Evolutionary conservation across 768 basidiomycete species (phyloP).

Genomic region (Tubosaeta sp.): DNA sequence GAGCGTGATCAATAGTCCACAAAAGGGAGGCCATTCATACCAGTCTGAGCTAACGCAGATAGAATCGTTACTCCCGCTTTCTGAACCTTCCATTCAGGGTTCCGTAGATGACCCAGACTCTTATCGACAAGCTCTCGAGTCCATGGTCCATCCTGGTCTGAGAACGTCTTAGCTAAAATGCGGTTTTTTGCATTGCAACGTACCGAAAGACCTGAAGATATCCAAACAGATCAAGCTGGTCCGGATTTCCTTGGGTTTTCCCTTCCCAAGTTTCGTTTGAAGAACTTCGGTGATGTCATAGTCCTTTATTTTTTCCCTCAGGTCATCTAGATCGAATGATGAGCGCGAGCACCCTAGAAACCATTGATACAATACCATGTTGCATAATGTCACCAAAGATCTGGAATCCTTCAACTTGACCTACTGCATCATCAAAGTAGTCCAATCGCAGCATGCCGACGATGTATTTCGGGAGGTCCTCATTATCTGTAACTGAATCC

Average conservation of each 20-base stretch:
- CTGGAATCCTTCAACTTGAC: too few species aligned
- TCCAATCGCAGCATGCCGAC: too few species aligned
- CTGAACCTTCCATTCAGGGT: slow-evolving; percentile 10
- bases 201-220: slow-evolving; percentile 3
- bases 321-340: slow-evolving; percentile 3
- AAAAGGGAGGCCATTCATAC: slow-evolving; percentile 1
- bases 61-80: slow-evolving; percentile 24
- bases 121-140: background rate
- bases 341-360: background rate
- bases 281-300: slow-evolving; percentile 14
- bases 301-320: slow-evolving; percentile 8
- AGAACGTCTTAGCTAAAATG: background rate
- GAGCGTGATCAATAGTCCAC: background rate
- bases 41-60: slow-evolving; percentile 18
- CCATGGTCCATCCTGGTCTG: slow-evolving; percentile 1
- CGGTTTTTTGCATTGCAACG: background rate
- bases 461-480: too few species aligned
- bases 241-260: slow-evolving; percentile 9
- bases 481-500: too few species aligned
- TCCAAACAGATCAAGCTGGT: slow-evolving; percentile 13
- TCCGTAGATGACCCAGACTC: background rate
- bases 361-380: background rate
- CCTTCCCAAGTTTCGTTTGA: slow-evolving; percentile 10
- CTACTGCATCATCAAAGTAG: too few species aligned
- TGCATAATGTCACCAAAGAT: too few species aligned